Evolutionary conservation across 352 stramenopile genomes (phyloP), one percentile per base, ranked within the genome.

Genomic region (Globisporangium radiosum): DNA sequence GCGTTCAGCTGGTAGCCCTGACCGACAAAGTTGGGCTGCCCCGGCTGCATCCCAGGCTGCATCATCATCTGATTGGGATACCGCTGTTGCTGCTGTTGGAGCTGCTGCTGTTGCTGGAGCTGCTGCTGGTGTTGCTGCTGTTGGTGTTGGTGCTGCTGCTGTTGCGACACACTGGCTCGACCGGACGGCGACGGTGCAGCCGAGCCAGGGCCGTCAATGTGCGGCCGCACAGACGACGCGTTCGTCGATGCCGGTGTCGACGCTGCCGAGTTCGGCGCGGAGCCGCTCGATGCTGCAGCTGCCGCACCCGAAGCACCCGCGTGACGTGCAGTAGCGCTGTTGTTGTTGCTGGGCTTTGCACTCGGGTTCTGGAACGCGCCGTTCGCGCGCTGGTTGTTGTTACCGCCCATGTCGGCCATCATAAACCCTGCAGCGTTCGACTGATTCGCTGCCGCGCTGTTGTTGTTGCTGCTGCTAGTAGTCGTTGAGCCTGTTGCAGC

Each of bases 41-140:
- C 60, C 52, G 68, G 66, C 42, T 78, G 72, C 42, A 70, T 72
- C 37, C 70, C 71, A 43, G 81, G 76, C 44, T 76, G 84, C 69
- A 86, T 78, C 73, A 91, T 88, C 79, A 88, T 88, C 54, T 85
- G 76, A 44, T 80, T 85, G 11, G 76, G 63, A 68, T 88, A 88
- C 57, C 79, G 65, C 54, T 77, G 73, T 52, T 79, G 69, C 36
- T 78, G 71, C 15, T 54, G 64, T 56, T 67, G 64, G 25, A 68
- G 70, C 52, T 87, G 72, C 63, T 82, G 66, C 36, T 64, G 69
- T 53, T 79, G 73, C 53, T 73, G 71, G 47, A 67, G 70, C 38
- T 69, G 66, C 33, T 78, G 73, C 33, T 60, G 57, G 17, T 47
- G 54, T 47, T 77, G 73, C 52, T 80, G 69, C 38, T 79, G 72